Conservation (phyloP, 805 yeast genomes). For the Pichia thaimueangensis region DNA sequence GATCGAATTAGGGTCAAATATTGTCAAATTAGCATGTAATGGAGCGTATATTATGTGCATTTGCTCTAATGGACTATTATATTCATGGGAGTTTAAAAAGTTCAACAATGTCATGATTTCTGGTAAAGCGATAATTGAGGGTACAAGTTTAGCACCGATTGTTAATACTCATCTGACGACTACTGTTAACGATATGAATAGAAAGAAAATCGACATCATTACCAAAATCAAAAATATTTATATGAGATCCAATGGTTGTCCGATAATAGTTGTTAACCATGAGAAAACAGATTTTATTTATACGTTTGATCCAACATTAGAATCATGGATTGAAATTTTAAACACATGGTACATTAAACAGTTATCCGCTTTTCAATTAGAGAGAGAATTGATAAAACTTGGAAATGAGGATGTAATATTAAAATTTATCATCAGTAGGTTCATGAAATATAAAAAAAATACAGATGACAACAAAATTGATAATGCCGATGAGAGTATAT, state of each 20-base stretch:
- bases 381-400: background rate
- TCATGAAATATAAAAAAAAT: background rate
- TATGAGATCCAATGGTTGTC: conserved; percentile 33
- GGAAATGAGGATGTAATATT: conserved; percentile 1
- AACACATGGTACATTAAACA: conserved; percentile 32
- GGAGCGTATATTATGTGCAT: conserved; percentile 35
- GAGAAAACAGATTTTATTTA: conserved; percentile 29
- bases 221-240: conserved; percentile 17
- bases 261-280: conserved; percentile 35
- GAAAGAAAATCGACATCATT: conserved; percentile 19
- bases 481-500: background rate
- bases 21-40: conserved; percentile 33
- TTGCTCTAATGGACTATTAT: conserved; percentile 45
- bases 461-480: background rate
- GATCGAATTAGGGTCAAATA: conserved; percentile 45
- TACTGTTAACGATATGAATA: conserved; percentile 15
- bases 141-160: conserved; percentile 48
- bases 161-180: conserved; percentile 32
- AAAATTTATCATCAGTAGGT: background rate
- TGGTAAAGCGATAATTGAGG: conserved; percentile 31
- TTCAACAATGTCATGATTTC: conserved; percentile 7
- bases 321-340: conserved; percentile 41
- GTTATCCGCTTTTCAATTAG: background rate
- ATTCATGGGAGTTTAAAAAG: conserved; percentile 39
- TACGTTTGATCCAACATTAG: conserved; percentile 35